A percentile compares a stretch with the other conserved stretches of the same genome.
Evolutionary conservation across 2,329 filamentous ascomycete genomes (phyloP).

Genomic region (Fusarium sp.): DNA sequence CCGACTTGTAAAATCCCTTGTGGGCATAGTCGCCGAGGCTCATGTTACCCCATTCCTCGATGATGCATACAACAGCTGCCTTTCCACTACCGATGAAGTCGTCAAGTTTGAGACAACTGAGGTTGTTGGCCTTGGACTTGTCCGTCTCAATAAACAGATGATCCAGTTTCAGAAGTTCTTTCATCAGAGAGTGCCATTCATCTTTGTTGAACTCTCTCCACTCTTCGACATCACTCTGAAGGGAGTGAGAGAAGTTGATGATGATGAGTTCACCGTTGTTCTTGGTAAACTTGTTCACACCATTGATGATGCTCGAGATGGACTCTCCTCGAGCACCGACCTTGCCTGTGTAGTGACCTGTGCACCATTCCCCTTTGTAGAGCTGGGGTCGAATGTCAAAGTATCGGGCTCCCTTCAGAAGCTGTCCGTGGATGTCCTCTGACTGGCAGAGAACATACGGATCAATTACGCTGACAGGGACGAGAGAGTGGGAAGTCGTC

Average conservation of each 20-base stretch:
- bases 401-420: background rate
- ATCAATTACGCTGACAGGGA: background rate
- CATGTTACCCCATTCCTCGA: constrained; percentile 13
- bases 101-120: background rate
- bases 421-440: background rate
- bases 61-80: background rate
- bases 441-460: constrained; percentile 19
- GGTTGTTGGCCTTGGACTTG: constrained; percentile 16
- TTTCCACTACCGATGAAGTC: constrained; percentile 9
- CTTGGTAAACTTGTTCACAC: constrained; percentile 8
- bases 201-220: constrained; percentile 26
- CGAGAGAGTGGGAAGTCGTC: constrained; percentile 1
- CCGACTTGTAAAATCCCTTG: constrained; percentile 16
- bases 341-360: constrained; percentile 5
- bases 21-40: background rate
- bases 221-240: constrained; percentile 3
- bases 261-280: background rate
- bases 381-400: constrained; percentile 18
- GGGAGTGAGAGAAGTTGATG: constrained; percentile 16
- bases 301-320: background rate
- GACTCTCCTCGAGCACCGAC: constrained; percentile 17
- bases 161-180: constrained; percentile 13
- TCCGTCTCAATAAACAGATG: background rate
- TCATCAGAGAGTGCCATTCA: constrained; percentile 18
- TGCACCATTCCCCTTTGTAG: constrained; percentile 10